phyloP scores from a whole-genome alignment of 148 eudicot species.

The Vaccinium corymbosum region DNA sequence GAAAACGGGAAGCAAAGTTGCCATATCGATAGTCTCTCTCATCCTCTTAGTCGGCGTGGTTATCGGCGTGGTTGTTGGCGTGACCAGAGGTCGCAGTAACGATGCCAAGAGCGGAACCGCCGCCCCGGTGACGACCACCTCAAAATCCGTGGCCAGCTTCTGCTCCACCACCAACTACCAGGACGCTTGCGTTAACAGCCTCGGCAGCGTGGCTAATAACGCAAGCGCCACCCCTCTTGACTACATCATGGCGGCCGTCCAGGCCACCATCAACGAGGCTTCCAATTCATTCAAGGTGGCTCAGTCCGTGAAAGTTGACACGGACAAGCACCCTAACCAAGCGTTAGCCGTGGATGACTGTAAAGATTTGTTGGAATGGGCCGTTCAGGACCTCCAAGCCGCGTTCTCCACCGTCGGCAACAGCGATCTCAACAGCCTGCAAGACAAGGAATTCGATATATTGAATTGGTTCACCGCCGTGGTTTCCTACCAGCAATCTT shows the following conservation, averaged over 20 bases:
- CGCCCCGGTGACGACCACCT: constrained; percentile 21
- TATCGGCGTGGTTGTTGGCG: constrained; percentile 37
- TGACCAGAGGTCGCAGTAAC: constrained; percentile 20
- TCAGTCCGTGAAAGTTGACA: constrained; percentile 25
- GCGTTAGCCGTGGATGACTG: constrained; percentile 38
- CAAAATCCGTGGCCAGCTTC: constrained; percentile 38
- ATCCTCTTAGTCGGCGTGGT: constrained; percentile 50
- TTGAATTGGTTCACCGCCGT: constrained; percentile 54
- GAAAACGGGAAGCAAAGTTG: constrained; percentile 32
- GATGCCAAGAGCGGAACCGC: not conserved
- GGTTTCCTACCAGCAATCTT: constrained; percentile 35
- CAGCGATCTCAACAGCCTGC: constrained; percentile 22
- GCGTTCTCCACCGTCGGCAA: constrained; percentile 30
- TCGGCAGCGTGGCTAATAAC: constrained; percentile 41
- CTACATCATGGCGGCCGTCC: constrained; percentile 35
- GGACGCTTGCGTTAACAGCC: constrained; percentile 38
- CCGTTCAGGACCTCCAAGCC: constrained; percentile 38
- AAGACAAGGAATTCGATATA: constrained; percentile 31
- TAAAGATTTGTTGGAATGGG: constrained; percentile 29
- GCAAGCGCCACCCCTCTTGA: constrained; percentile 48
- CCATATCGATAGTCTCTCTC: constrained; percentile 37
- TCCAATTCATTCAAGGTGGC: constrained; percentile 26
- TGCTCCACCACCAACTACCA: constrained; percentile 43
- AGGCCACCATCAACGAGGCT: constrained; percentile 36
- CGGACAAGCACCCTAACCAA: constrained; percentile 21